Conservation (phyloP, 2,329 filamentous ascomycete genomes). For the Aspergillus carbonarius region DNA sequence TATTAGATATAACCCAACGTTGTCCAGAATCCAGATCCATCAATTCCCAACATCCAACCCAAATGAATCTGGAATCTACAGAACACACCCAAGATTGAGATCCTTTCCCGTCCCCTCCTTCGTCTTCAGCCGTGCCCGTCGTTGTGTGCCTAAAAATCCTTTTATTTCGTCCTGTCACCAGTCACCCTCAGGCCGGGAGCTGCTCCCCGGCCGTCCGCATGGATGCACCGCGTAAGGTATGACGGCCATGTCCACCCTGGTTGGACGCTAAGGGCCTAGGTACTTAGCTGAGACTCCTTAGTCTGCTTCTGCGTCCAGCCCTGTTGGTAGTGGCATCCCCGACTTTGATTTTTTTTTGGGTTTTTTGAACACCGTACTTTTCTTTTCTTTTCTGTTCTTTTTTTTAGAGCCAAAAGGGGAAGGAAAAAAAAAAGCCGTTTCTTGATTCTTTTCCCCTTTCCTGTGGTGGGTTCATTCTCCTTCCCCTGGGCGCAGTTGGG, state of each 20-base stretch:
- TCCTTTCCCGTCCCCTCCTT: not conserved
- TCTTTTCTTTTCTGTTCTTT: not conserved
- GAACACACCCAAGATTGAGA: not conserved
- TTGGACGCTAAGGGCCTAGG: not conserved
- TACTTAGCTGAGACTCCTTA: conserved; percentile 1
- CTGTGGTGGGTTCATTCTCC: not conserved
- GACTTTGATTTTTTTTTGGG: not conserved
- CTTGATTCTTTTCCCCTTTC: not conserved
- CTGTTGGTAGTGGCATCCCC: not conserved
- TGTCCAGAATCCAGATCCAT: no score
- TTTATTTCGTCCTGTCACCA: conserved; percentile 1
- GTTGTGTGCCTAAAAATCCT: conserved; percentile 2
- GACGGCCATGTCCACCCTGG: not conserved
- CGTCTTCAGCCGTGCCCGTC: not conserved
- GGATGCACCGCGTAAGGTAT: conserved; percentile 1
- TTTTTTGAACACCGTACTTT: no score
- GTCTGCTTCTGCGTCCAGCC: not conserved
- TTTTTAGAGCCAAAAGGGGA: no score
- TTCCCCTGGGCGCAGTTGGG: not conserved
- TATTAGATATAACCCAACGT: no score
- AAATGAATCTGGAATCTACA: no score
- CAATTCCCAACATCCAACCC: no score
- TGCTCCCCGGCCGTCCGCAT: conserved; percentile 2
- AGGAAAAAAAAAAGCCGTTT: not conserved
- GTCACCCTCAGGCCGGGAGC: not conserved